Percentiles rank a stretch among this genome's conserved stretches.
Conservation (phyloP, 805 yeast genomes). For the Myxozyma lipomycoides region DNA sequence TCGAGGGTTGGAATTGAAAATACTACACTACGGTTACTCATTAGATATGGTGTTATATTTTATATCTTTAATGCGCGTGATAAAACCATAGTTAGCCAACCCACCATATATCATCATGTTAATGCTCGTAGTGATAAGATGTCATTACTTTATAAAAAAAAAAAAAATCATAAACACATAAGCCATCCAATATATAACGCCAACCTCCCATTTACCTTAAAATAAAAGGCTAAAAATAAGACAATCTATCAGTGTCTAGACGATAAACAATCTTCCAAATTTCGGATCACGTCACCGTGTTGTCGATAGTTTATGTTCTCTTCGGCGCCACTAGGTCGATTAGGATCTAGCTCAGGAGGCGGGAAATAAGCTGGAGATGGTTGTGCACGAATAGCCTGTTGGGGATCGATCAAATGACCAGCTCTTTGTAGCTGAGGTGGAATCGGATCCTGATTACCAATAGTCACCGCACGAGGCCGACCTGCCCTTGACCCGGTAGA, state of each 20-base stretch:
- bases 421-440: conserved; percentile 43
- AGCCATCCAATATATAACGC: background rate
- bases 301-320: conserved; percentile 3
- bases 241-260: conserved; percentile 18
- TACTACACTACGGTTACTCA: too few relatives aligned
- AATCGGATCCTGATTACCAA: conserved; percentile 40
- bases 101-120: background rate
- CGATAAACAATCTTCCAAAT: conserved; percentile 35
- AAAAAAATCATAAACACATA: background rate
- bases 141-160: background rate
- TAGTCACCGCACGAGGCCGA: conserved; percentile 40
- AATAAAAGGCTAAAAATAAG: background rate
- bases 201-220: too few relatives aligned
- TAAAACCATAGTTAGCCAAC: background rate
- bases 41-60: too few relatives aligned
- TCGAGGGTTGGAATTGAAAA: conserved; percentile 16
- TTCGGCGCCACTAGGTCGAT: conserved; percentile 1
- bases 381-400: conserved; percentile 39
- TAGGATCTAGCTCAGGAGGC: conserved; percentile 35
- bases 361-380: conserved; percentile 43
- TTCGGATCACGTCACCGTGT: conserved; percentile 33
- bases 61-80: background rate
- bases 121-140: too few relatives aligned
- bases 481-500: conserved; percentile 23
- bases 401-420: conserved; percentile 41